phyloP scores from a whole-genome alignment of 2,329 filamentous ascomycete genomes.

The Colletotrichum orbiculare region DNA sequence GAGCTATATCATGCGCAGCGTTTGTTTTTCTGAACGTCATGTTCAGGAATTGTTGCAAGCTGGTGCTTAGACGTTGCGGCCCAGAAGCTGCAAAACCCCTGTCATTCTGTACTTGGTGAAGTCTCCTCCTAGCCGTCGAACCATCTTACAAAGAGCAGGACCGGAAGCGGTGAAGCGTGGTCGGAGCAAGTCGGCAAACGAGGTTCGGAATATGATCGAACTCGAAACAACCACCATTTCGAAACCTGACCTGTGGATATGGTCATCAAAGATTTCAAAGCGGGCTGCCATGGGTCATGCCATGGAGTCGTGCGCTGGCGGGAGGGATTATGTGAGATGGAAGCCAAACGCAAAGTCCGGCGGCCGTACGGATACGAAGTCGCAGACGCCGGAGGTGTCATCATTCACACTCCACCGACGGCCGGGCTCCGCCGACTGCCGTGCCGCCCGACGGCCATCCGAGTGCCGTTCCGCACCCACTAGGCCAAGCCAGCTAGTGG shows the following conservation, averaged over 20 bases:
- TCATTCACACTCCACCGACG: conserved; percentile 9
- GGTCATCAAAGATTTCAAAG: conserved; percentile 17
- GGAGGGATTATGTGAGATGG: conserved; percentile 17
- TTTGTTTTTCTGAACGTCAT: too few relatives aligned
- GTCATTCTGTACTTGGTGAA: neutral
- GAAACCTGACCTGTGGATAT: conserved; percentile 26
- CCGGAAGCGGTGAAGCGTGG: conserved; percentile 11
- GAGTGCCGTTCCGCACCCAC: conserved; percentile 26
- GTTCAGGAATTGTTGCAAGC: too few relatives aligned
- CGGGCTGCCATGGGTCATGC: conserved; percentile 19
- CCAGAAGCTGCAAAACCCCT: too few relatives aligned
- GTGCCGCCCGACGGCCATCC: conserved; percentile 28
- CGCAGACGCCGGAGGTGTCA: conserved; percentile 9
- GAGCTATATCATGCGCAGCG: too few relatives aligned
- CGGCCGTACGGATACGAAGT: conserved; percentile 2
- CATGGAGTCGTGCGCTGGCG: conserved; percentile 15
- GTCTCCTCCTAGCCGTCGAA: neutral
- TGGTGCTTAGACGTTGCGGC: too few relatives aligned
- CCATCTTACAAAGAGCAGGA: neutral
- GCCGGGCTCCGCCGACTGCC: conserved; percentile 30
- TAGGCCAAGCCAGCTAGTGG: conserved; percentile 31
- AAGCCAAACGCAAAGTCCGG: conserved; percentile 15
- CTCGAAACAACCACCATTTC: conserved; percentile 16
- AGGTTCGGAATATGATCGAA: conserved; percentile 16
- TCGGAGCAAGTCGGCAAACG: conserved; percentile 16